Base-by-base conservation (phyloP, 257 asterid genomes). In the Capsicum pubescens region DNA sequence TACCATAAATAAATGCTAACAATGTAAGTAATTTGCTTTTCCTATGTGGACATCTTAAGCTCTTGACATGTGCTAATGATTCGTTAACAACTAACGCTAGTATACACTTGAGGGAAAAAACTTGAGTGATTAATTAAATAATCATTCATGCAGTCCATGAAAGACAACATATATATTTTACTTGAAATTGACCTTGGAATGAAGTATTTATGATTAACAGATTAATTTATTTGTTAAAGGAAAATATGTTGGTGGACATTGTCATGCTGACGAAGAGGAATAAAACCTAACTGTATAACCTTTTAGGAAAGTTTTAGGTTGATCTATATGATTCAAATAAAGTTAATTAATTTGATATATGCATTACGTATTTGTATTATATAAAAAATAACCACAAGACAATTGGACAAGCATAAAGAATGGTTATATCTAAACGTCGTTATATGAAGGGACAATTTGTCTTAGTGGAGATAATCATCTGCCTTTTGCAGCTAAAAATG, bases 381-480 rank as follows among this genome's bases (percentile, higher is more conserved):
- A 44, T 44, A 44, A 44, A 6, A 44, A 44, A 44, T 44, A 44
- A 5, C 48, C 48, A 44, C 39, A 46, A 71, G n/a, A 46, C 10
- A 46, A 71, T 44, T 4, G 1, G 44, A 64, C 70, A 10, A 64
- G 6, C 17, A 71, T n/a, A 48, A 48, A 19, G 10, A 17, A 72
- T 19, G 11, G 5, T 10, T 46, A 19, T 46, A 70, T 44, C 9
- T 70, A 42, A n/a, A 46, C 19, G 80, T 6, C n/a, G 39, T 72
- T 11, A 12, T 48, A 19, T 19, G 80, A 72, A 46, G 80, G 60
- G 80, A 48, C 44, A 72, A 6, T 48, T 72, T 72, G 60, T 72
- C 60, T 19, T 46, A 19, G n/a, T 72, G 80, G 60, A 48, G 57
- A 48, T 48, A n/a, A 9, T 70, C 44, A 70, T 70, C 79, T 70